These are phyloP conservation scores for Xylaria telfairii DNA, from an alignment of 495 filamentous ascomycete genomes.

Conservation along the genomic window DNA sequence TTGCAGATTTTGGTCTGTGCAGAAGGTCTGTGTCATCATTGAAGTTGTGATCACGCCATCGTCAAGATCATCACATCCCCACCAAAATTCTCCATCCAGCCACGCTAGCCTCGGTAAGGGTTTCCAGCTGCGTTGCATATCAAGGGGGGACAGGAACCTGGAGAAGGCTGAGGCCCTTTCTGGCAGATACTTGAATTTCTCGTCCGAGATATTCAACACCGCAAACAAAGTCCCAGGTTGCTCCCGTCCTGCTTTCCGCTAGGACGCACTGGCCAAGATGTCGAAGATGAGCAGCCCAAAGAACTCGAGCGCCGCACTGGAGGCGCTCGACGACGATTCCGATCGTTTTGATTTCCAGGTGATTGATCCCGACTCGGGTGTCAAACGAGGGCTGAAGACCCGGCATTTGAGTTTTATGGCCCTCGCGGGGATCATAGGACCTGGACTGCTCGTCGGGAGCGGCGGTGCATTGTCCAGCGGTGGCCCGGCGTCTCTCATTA, in stretches of 20 bases:
- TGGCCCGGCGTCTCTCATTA: slow-evolving; percentile 67
- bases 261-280: neutral
- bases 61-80: neutral
- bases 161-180: neutral
- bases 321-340: slow-evolving; percentile 23
- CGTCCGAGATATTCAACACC: neutral
- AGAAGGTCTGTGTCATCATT: neutral
- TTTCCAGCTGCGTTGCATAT: neutral
- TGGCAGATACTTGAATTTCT: neutral
- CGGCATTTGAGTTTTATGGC: slow-evolving; percentile 78
- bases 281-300: slow-evolving; percentile 16
- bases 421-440: slow-evolving; percentile 63
- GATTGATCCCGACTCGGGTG: slow-evolving; percentile 55
- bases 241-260: neutral
- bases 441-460: slow-evolving; percentile 61
- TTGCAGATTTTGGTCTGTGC: slow-evolving; percentile 6
- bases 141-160: neutral
- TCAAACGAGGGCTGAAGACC: slow-evolving; percentile 66
- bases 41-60: slow-evolving; percentile 3
- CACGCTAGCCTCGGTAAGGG: neutral
- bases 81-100: neutral
- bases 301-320: slow-evolving; percentile 1
- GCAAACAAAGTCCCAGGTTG: neutral
- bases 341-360: slow-evolving; percentile 45
- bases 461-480: slow-evolving; percentile 66